Percentiles rank a stretch among this genome's conserved stretches.
Conservation (phyloP, 2,329 filamentous ascomycete genomes). For the Epichloe hybrida region DNA sequence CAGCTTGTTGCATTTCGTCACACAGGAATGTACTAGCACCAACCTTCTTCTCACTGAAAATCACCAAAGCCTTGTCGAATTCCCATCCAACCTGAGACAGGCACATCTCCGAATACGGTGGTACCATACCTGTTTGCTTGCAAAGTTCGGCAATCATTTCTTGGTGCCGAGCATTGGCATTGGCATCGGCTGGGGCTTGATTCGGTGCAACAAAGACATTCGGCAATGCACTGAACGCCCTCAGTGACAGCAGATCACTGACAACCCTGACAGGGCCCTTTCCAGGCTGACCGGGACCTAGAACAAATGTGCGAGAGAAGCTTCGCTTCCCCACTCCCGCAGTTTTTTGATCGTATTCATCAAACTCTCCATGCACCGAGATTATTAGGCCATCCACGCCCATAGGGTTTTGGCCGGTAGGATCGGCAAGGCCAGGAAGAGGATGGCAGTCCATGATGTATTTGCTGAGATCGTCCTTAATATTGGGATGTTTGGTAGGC, state of each 20-base stretch:
- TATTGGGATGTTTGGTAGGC: constrained; percentile 58
- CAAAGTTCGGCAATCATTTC: constrained; percentile 64
- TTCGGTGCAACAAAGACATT: constrained; percentile 23
- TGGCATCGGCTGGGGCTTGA: constrained; percentile 11
- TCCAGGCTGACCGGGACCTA: constrained; percentile 59
- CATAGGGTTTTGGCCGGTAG: constrained; percentile 43
- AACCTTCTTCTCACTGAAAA: constrained; percentile 61
- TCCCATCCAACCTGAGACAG: constrained; percentile 70
- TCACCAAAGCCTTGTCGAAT: constrained; percentile 56
- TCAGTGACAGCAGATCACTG: constrained; percentile 64
- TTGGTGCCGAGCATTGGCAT: constrained; percentile 37
- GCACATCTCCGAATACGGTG: constrained; percentile 68
- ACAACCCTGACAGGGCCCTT: constrained; percentile 57
- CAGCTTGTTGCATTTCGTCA: background rate
- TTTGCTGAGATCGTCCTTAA: constrained; percentile 51
- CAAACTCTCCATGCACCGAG: constrained; percentile 71
- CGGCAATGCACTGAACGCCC: constrained; percentile 45
- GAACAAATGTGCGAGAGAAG: constrained; percentile 69
- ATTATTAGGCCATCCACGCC: constrained; percentile 70
- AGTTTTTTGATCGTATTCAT: constrained; percentile 50
- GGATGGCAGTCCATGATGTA: constrained; percentile 77
- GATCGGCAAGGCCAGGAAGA: constrained; percentile 57
- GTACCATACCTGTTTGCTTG: constrained; percentile 66
- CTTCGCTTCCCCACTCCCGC: constrained; percentile 52
- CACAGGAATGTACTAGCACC: constrained; percentile 10